phyloP scores from a whole-genome alignment of 805 yeast genomes.

The Ogataea chonburiensis region DNA sequence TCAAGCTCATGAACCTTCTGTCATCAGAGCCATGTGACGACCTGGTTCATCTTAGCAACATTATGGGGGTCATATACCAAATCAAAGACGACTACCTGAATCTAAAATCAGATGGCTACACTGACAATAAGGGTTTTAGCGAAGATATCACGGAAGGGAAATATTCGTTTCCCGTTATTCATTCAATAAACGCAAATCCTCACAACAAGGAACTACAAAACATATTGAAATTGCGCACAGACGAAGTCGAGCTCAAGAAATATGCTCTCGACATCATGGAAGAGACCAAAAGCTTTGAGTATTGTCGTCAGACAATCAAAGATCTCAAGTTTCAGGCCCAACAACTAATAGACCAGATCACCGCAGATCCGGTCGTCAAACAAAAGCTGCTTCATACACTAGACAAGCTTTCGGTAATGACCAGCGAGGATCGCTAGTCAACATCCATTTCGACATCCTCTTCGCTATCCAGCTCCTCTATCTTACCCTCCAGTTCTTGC shows the following conservation, averaged over 20 bases:
- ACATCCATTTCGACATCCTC: slow-evolving; percentile 2
- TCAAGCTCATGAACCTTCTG: slow-evolving; percentile 51
- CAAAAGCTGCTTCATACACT: slow-evolving; percentile 10
- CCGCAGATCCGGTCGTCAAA: slow-evolving; percentile 12
- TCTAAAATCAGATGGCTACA: slow-evolving; percentile 49
- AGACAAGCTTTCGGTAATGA: slow-evolving; percentile 12
- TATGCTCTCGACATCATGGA: slow-evolving; percentile 50
- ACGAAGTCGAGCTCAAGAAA: slow-evolving; percentile 47
- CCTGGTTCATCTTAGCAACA: slow-evolving; percentile 63
- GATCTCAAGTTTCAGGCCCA: slow-evolving; percentile 28
- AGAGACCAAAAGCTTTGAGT: slow-evolving; percentile 40
- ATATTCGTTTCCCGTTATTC: slow-evolving; percentile 81
- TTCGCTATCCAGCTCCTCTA: slow-evolving; percentile 19
- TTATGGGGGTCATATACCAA: slow-evolving; percentile 82
- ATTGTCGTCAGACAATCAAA: slow-evolving; percentile 34
- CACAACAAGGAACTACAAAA: slow-evolving; percentile 42
- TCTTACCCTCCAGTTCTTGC: slow-evolving; percentile 12
- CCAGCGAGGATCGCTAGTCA: too few species aligned
- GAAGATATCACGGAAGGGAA: slow-evolving; percentile 92
- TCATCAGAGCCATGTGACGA: slow-evolving; percentile 15
- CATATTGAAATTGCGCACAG: slow-evolving; percentile 53
- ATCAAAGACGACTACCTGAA: slow-evolving; percentile 83
- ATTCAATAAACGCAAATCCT: slow-evolving; percentile 45
- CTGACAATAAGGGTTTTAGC: slow-evolving; percentile 69
- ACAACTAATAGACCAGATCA: slow-evolving; percentile 23